phyloP scores from a whole-genome alignment of 768 basidiomycete species.

The Pulveroboletus sp. region DNA sequence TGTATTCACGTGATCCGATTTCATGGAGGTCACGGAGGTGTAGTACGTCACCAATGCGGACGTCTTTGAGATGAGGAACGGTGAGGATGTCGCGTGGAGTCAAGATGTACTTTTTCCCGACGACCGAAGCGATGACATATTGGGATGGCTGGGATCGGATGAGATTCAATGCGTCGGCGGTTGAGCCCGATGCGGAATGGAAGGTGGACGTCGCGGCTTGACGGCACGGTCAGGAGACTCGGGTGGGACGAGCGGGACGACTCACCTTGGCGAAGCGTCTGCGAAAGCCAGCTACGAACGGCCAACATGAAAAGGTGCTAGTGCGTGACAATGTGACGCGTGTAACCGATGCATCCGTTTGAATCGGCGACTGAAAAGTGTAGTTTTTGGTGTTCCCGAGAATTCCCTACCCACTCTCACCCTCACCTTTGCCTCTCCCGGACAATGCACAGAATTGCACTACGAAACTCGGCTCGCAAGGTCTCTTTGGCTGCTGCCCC shows the following conservation, averaged over 20 bases:
- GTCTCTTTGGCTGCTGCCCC: conserved; percentile 64
- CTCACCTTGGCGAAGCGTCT: conserved; percentile 23
- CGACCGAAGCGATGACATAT: conserved; percentile 87
- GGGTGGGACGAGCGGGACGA: neutral
- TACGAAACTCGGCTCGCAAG: conserved; percentile 79
- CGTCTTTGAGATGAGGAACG: conserved; percentile 83
- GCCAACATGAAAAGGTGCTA: conserved; percentile 14
- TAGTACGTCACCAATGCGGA: conserved; percentile 81
- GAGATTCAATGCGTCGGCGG: conserved; percentile 66
- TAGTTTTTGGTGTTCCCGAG: conserved; percentile 34
- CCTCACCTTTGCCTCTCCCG: conserved; percentile 41
- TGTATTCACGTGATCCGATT: conserved; percentile 93
- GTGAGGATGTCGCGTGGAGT: conserved; percentile 91
- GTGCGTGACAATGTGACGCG: conserved; percentile 11
- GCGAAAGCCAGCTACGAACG: conserved; percentile 25
- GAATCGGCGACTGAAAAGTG: conserved; percentile 29
- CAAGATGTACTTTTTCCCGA: conserved; percentile 84
- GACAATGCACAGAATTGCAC: conserved; percentile 80
- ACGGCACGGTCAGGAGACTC: conserved; percentile 2
- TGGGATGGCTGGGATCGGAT: conserved; percentile 89
- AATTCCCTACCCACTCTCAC: conserved; percentile 41
- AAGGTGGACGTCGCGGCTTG: conserved; percentile 26
- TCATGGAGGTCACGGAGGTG: conserved; percentile 85
- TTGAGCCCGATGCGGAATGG: conserved; percentile 38
- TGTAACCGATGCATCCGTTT: no score